Conservation (phyloP, 2,329 filamentous ascomycete species). For the Bisporella sp. region DNA sequence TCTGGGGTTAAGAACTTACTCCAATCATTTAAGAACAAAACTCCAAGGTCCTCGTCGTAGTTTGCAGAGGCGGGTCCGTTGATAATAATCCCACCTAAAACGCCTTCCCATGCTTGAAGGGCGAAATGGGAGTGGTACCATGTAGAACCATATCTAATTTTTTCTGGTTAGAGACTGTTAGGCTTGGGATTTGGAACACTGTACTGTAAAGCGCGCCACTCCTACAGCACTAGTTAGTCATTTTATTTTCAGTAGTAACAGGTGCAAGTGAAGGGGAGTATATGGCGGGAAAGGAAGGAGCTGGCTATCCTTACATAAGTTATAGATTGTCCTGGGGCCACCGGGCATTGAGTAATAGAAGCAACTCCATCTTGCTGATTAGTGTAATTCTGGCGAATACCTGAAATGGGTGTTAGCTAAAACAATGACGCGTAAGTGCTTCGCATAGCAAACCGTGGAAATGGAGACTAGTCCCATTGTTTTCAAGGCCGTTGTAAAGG, state of each 20-base stretch:
- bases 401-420: too few species aligned
- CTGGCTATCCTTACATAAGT: background rate
- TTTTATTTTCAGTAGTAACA: too few species aligned
- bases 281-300: background rate
- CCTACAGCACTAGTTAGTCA: too few species aligned
- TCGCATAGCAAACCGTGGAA: background rate
- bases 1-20: background rate
- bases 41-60: conserved; percentile 41
- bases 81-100: conserved; percentile 53
- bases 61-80: conserved; percentile 49
- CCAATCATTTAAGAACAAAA: conserved; percentile 24
- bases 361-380: background rate
- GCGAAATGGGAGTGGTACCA: background rate
- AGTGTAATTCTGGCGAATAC: background rate
- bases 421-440: too few species aligned
- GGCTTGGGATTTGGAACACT: too few species aligned
- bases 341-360: background rate
- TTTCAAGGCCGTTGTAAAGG: background rate
- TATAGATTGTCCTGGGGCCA: background rate
- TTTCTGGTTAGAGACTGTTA: too few species aligned
- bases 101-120: conserved; percentile 3
- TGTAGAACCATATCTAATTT: background rate
- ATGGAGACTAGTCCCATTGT: background rate
- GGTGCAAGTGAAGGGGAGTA: background rate
- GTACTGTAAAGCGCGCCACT: too few species aligned